Evolutionary conservation across 345 rosid genomes (phyloP).

Genomic region (Pistacia integerrima): DNA sequence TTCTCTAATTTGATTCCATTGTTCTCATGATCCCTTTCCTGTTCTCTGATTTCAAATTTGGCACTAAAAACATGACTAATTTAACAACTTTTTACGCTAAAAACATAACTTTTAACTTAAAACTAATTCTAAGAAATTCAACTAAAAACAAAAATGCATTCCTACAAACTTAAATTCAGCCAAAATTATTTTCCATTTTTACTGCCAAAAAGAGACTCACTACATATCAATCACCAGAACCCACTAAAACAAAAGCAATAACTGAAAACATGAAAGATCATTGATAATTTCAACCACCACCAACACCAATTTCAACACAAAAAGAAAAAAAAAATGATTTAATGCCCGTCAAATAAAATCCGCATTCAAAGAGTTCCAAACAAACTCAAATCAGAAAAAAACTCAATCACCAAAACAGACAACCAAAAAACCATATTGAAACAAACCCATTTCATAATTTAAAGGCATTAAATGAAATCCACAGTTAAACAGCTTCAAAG

Average conservation of each 20-base stretch:
- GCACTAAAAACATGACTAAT: neutral
- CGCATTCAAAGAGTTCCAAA: neutral
- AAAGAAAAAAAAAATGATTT: neutral
- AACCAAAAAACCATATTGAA: neutral
- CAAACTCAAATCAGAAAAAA: neutral
- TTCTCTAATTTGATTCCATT: neutral
- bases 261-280: neutral
- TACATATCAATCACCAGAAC: slow-evolving; percentile 1
- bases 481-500: neutral
- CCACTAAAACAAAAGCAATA: neutral
- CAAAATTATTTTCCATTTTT: neutral
- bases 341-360: neutral
- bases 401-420: neutral
- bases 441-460: slow-evolving; percentile 9
- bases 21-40: no score
- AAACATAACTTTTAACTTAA: neutral
- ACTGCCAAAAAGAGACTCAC: neutral
- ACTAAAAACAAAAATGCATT: neutral
- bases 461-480: slow-evolving; percentile 7
- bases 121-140: neutral
- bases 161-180: neutral
- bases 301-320: neutral
- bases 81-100: neutral
- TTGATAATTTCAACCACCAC: neutral
- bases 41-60: neutral